Conservation (phyloP, 441 rosid genomes). For the Aleurites moluccanus region DNA sequence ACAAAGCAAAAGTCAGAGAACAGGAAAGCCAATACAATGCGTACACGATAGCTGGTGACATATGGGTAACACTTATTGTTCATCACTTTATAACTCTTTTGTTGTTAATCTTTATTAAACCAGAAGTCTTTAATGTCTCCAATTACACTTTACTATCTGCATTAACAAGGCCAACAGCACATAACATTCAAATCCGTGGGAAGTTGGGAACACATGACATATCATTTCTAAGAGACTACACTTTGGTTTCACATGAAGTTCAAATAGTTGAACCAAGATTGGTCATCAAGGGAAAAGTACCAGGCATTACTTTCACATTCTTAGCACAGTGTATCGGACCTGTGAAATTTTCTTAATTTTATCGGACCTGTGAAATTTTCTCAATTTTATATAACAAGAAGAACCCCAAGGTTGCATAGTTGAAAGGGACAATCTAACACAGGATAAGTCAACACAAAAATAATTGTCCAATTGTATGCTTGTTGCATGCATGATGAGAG, state of each 20-base stretch:
- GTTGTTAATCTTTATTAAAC: constrained; percentile 48
- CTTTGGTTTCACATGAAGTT: constrained; percentile 15
- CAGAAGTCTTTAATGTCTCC: constrained; percentile 49
- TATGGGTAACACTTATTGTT: constrained; percentile 37
- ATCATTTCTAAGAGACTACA: constrained; percentile 23
- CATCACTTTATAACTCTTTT: constrained; percentile 54
- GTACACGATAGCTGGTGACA: constrained; percentile 35
- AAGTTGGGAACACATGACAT: constrained; percentile 19
- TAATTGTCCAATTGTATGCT: neutral
- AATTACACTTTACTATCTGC: constrained; percentile 64
- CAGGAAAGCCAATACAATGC: constrained; percentile 31
- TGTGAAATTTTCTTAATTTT: neutral
- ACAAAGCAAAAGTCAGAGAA: constrained; percentile 35
- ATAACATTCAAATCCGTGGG: constrained; percentile 34
- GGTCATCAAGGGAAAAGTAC: constrained; percentile 11
- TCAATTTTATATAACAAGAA: neutral
- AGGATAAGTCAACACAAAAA: neutral
- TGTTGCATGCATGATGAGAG: neutral
- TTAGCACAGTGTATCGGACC: neutral
- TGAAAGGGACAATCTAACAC: neutral
- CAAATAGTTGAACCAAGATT: constrained; percentile 15
- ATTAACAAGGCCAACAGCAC: constrained; percentile 53
- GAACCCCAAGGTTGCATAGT: neutral
- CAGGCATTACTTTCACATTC: neutral
- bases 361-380: neutral